These are phyloP conservation scores for Kodamaea leandrae DNA, from an alignment of 805 yeast species.

Conservation along the genomic window DNA sequence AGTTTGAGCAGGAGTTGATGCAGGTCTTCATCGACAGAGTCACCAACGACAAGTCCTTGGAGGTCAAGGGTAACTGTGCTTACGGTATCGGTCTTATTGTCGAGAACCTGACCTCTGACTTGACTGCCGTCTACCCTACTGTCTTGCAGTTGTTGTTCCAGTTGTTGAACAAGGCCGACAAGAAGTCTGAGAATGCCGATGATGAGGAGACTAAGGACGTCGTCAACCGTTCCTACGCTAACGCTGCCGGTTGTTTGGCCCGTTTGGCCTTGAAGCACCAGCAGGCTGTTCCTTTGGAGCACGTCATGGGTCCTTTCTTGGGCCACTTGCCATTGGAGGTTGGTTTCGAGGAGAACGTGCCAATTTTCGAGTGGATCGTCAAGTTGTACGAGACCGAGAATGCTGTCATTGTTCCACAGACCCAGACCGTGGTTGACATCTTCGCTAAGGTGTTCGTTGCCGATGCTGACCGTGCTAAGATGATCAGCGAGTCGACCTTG, in stretches of 20 bases:
- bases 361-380: conserved; percentile 77
- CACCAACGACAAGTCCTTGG: conserved; percentile 72
- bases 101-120: conserved; percentile 53
- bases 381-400: conserved; percentile 66
- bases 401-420: conserved; percentile 50
- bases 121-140: conserved; percentile 61
- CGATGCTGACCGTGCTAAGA: conserved; percentile 69
- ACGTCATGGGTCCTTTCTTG: conserved; percentile 73
- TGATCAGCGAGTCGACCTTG: conserved; percentile 69
- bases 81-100: conserved; percentile 87
- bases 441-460: conserved; percentile 70
- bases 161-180: conserved; percentile 67
- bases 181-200: conserved; percentile 53
- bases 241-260: conserved; percentile 96
- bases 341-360: conserved; percentile 90
- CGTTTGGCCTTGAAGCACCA: conserved; percentile 79
- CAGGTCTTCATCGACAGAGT: conserved; percentile 67
- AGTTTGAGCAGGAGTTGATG: conserved; percentile 66
- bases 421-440: conserved; percentile 62
- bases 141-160: conserved; percentile 75
- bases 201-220: conserved; percentile 79
- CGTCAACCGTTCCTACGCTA: conserved; percentile 81
- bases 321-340: conserved; percentile 80
- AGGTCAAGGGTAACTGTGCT: conserved; percentile 92
- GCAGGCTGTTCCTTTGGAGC: conserved; percentile 66